Evolutionary conservation across 805 yeast genomes (phyloP), one percentile per base, ranked within the genome.

Genomic region (Candida hispaniensis): DNA sequence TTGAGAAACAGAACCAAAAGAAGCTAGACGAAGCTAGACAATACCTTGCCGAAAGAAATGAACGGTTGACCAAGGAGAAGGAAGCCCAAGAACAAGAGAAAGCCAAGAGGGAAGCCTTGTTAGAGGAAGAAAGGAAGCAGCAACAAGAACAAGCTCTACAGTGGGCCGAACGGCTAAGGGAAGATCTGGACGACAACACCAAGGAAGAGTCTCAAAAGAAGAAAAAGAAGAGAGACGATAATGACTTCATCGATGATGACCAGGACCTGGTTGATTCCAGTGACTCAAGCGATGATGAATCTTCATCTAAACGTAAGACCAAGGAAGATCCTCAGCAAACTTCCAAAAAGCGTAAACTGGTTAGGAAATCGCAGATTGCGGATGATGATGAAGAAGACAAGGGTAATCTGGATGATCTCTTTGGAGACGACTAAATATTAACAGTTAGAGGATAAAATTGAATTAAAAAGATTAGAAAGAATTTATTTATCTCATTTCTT

Each of bases 11-110:
- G 39, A 63, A 71, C 35, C 66, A 68, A 34, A 63, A 63, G 23
- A 80, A 73, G 58, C 63, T 88, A 39, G 76, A 67, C 29, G 83
- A 74, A 43, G 96, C 95, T 14, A 69, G 73, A 55, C n/a, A 10
- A 18, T 32, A 32, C 28, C 23, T 32, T 9, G 72, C 68, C 50
- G 45, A 66, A 26, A 66, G 78, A 45, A 77, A 73, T 39, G 76
- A 69, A 44, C 81, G 73, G 48, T 66, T 57, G 30, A 58, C 50
- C 2, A 54, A 47, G 38, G 55, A 50, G 29, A 67, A 63, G 40
- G 66, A 63, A 41, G 62, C 58, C 38, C 14, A 25, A 21, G 38
- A 47, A 14, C 20, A 30, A 20, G 41, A 36, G 17, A 63, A 62
- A 43, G 61, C 60, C 40, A 38, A 35, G 22, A 33, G 39, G 14